phyloP scores from a whole-genome alignment of 441 rosid species.

The Croton laevigatus region DNA sequence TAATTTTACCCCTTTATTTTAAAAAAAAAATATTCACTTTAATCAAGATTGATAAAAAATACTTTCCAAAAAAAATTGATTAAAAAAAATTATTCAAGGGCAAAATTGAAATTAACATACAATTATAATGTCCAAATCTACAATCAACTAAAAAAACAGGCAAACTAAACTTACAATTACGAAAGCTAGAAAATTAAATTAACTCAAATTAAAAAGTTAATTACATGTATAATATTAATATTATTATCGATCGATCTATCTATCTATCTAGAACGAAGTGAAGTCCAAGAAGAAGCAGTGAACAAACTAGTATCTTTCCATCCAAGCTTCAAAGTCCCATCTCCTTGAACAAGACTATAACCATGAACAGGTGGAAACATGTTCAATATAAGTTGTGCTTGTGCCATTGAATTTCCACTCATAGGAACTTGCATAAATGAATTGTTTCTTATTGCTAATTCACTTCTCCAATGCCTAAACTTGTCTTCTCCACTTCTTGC shows the following conservation, averaged over 20 bases:
- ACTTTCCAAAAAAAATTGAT: too few species aligned
- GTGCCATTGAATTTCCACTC: conserved; percentile 66
- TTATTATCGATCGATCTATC: too few species aligned
- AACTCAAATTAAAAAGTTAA: not conserved
- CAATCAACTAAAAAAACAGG: too few species aligned
- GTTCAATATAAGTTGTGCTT: conserved; percentile 63
- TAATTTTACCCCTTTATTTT: too few species aligned
- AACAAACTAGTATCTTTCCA: conserved; percentile 65
- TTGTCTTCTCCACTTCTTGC: conserved; percentile 69
- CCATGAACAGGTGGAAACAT: conserved; percentile 64
- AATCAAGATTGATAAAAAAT: too few species aligned
- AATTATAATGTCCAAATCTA: too few species aligned
- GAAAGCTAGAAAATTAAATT: too few species aligned
- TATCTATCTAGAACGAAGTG: conserved; percentile 34
- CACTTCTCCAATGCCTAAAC: conserved; percentile 51
- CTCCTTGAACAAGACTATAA: conserved; percentile 54
- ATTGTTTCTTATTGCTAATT: conserved; percentile 28
- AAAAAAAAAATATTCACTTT: too few species aligned
- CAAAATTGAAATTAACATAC: too few species aligned
- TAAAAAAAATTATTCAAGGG: too few species aligned
- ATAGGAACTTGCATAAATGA: conserved; percentile 45
- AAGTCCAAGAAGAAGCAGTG: conserved; percentile 70
- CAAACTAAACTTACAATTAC: too few species aligned
- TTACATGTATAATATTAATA: not conserved
- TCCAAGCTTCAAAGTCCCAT: conserved; percentile 60